Conservation (phyloP, 2,329 filamentous ascomycete genomes). For the Botryotinia convoluta region DNA sequence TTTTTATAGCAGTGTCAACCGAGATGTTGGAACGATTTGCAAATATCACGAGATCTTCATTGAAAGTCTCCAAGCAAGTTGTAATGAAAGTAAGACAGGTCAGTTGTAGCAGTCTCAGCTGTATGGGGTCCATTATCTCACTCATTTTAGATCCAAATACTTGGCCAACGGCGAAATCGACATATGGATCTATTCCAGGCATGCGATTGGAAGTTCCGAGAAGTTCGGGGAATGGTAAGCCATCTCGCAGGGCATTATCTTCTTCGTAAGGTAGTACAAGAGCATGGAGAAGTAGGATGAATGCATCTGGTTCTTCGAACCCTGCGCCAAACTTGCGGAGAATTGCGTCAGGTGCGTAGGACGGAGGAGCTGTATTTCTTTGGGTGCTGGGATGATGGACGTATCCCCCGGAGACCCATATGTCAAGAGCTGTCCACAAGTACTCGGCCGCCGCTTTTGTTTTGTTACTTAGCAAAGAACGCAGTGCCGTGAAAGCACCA, state of each 20-base stretch:
- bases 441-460: constrained; percentile 61
- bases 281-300: constrained; percentile 72
- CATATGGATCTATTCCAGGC: constrained; percentile 85
- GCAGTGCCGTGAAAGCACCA: constrained; percentile 76
- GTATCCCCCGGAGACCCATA: constrained; percentile 68
- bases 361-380: constrained; percentile 35
- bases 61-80: constrained; percentile 80
- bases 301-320: constrained; percentile 82
- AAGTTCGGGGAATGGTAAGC: constrained; percentile 80
- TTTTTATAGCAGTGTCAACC: constrained; percentile 71
- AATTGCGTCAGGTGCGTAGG: constrained; percentile 58
- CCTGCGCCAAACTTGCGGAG: constrained; percentile 72
- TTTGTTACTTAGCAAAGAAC: constrained; percentile 74
- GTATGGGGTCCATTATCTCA: constrained; percentile 63
- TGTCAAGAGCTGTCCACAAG: constrained; percentile 79
- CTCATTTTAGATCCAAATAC: constrained; percentile 60
- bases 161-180: constrained; percentile 84
- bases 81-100: constrained; percentile 82
- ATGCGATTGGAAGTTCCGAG: constrained; percentile 75
- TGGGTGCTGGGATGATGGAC: constrained; percentile 43
- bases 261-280: constrained; percentile 66
- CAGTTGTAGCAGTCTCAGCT: constrained; percentile 71
- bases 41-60: constrained; percentile 86
- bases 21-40: constrained; percentile 74
- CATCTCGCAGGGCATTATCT: constrained; percentile 64